These are phyloP conservation scores for Echium plantagineum DNA, from an alignment of 257 asterid species.

Conservation along the genomic window DNA sequence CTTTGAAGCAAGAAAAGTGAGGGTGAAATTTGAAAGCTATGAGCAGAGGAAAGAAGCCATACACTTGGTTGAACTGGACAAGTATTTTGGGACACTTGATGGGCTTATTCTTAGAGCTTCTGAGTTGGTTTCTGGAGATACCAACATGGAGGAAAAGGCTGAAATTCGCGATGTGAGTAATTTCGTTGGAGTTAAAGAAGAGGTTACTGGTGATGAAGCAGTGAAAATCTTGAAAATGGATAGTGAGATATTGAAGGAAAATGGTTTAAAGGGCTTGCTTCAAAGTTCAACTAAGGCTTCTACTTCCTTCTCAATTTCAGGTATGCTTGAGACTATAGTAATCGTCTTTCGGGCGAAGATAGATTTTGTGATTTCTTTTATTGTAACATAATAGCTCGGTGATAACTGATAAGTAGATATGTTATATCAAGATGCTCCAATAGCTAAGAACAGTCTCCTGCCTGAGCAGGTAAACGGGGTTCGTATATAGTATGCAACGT, in stretches of 20 bases:
- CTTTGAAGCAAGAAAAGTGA: conserved; percentile 33
- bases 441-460: too few species aligned
- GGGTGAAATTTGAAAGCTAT: conserved; percentile 33
- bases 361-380: too few species aligned
- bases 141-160: conserved; percentile 8
- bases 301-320: conserved; percentile 24
- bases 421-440: too few species aligned
- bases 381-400: too few species aligned
- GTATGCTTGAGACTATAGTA: conserved; percentile 16
- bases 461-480: too few species aligned
- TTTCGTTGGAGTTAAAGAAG: too few species aligned
- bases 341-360: too few species aligned
- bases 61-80: conserved; percentile 46
- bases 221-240: conserved; percentile 10
- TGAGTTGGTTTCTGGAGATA: conserved; percentile 39
- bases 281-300: conserved; percentile 15
- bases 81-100: conserved; percentile 42
- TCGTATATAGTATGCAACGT: too few species aligned
- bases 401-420: too few species aligned
- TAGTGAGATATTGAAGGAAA: conserved; percentile 18
- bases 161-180: conserved; percentile 23
- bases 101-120: conserved; percentile 49
- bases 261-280: conserved; percentile 17
- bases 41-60: conserved; percentile 60
- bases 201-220: too few species aligned